These are phyloP conservation scores for Heterobasidion occidentale DNA, from an alignment of 1,284 basidiomycete species.

Conservation along the genomic window DNA sequence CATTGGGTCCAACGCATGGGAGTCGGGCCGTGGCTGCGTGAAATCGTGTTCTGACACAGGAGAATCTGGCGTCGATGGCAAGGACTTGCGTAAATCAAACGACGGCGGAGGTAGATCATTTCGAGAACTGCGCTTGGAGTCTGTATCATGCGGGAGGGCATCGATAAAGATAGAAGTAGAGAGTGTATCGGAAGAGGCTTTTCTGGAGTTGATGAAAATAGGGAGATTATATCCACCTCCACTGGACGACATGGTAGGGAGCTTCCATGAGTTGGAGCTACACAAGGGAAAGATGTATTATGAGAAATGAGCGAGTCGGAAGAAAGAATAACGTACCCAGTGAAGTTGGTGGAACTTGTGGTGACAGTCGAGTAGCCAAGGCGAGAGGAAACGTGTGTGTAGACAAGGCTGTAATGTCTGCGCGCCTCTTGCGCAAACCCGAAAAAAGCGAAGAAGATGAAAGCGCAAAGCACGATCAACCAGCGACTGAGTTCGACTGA, in stretches of 20 bases:
- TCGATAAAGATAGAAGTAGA: not conserved
- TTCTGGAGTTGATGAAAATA: not conserved
- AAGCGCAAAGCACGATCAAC: slow-evolving; percentile 19
- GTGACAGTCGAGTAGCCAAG: not conserved
- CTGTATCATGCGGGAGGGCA: not conserved
- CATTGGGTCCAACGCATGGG: not conserved
- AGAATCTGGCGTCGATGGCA: not conserved
- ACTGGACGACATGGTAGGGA: not conserved
- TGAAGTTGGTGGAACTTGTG: slow-evolving; percentile 9
- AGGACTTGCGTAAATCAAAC: not conserved
- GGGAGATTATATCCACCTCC: not conserved
- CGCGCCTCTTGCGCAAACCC: slow-evolving; percentile 27
- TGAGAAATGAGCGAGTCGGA: not conserved
- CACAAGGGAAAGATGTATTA: not conserved
- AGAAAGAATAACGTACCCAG: not conserved
- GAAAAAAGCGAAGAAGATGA: slow-evolving; percentile 29
- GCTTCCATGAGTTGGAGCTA: not conserved
- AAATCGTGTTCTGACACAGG: not conserved
- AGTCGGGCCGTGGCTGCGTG: not conserved
- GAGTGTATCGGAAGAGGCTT: not conserved
- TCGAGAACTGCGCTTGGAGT: not conserved
- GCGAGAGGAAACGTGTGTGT: not conserved
- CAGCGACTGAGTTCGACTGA: slow-evolving; percentile 16
- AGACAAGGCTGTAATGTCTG: slow-evolving; percentile 16
- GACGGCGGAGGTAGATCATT: not conserved